Percentiles rank a stretch among this genome's conserved stretches.
Evolutionary conservation across 768 basidiomycete species (phyloP).

Genomic region (Clathrus columnatus): DNA sequence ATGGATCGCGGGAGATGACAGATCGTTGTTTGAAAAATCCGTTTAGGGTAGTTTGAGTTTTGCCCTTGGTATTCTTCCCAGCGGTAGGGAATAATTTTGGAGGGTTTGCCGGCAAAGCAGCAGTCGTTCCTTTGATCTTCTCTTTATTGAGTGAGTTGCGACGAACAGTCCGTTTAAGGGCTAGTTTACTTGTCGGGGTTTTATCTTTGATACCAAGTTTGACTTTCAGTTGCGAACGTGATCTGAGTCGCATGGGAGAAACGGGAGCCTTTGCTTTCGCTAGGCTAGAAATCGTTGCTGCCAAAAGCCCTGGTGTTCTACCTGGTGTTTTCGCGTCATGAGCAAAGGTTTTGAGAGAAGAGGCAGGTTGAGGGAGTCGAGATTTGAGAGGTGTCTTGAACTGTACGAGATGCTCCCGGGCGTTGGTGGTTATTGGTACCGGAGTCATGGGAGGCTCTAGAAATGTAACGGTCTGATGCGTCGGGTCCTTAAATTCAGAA

Average conservation of each 20-base stretch:
- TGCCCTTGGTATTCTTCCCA: not conserved
- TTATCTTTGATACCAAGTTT: not conserved
- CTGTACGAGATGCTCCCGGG: not conserved
- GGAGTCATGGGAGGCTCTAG: not conserved
- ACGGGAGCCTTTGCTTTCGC: not conserved
- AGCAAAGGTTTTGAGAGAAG: not conserved
- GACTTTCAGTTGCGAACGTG: not conserved
- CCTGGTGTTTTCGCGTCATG: not conserved
- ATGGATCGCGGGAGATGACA: not conserved
- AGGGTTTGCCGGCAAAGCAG: not conserved
- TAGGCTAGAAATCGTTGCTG: not conserved
- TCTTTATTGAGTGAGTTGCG: not conserved
- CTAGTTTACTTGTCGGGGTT: slow-evolving; percentile 4
- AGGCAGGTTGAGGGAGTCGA: slow-evolving; percentile 1
- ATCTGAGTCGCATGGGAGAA: not conserved
- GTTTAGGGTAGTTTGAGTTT: not conserved
- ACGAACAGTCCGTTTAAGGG: not conserved
- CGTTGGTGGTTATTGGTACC: not conserved
- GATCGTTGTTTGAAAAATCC: not conserved
- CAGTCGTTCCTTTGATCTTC: not conserved
- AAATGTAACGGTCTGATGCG: not conserved
- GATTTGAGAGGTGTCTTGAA: not conserved
- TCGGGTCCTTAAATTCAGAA: too few relatives aligned
- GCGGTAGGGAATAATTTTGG: not conserved
- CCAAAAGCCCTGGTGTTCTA: not conserved